These are phyloP conservation scores for Boletus sp. DNA, from an alignment of 768 basidiomycete genomes.

Conservation along the genomic window DNA sequence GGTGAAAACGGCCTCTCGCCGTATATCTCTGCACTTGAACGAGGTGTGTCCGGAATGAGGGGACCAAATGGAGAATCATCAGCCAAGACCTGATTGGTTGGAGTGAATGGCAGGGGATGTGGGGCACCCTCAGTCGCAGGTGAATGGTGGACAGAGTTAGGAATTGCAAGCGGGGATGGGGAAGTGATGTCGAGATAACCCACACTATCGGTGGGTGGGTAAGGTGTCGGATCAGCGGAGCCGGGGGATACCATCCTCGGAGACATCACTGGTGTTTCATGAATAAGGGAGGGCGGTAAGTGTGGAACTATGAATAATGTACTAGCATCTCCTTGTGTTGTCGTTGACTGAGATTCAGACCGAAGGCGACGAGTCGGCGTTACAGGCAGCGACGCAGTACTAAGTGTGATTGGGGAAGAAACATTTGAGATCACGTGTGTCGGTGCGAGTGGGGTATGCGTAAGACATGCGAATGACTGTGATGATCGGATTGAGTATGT, in stretches of 20 bases:
- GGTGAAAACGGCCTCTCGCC: constrained; percentile 29
- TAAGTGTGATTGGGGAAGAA: constrained; percentile 26
- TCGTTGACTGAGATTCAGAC: constrained; percentile 18
- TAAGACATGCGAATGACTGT: constrained; percentile 45
- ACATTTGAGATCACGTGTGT: constrained; percentile 46
- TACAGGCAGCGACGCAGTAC: constrained; percentile 12
- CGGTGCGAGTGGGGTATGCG: constrained; percentile 46
- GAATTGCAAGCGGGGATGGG: constrained; percentile 13
- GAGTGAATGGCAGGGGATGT: constrained; percentile 14
- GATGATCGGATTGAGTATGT: background rate
- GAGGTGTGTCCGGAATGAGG: constrained; percentile 27
- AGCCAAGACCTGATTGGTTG: constrained; percentile 12
- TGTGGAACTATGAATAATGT: background rate
- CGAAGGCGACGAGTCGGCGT: constrained; percentile 15
- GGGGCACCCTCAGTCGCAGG: background rate
- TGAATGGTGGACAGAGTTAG: background rate
- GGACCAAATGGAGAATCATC: constrained; percentile 32
- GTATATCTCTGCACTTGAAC: constrained; percentile 28
- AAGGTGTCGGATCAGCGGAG: background rate
- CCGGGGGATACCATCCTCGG: background rate
- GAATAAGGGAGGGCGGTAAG: background rate
- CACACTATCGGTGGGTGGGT: background rate
- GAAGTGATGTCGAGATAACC: background rate
- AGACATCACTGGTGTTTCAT: constrained; percentile 1
- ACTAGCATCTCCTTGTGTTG: constrained; percentile 2